Percentiles rank a stretch among this genome's conserved stretches.
These are phyloP conservation scores for Mortierella sp. DNA, from an alignment of 371 early-diverging fungal species.

Conservation along the genomic window DNA sequence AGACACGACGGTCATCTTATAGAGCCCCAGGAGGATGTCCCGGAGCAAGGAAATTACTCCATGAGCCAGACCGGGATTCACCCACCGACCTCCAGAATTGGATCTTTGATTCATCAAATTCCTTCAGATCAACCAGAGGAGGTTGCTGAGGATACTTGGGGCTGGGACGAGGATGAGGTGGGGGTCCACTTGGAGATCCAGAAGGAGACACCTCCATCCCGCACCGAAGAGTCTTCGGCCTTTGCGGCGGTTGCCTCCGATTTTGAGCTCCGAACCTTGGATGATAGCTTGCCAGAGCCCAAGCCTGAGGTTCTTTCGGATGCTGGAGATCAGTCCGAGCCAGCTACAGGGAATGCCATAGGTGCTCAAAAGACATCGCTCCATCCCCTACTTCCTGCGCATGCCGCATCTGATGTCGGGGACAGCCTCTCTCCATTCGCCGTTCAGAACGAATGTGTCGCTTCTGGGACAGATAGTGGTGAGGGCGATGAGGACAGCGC, in stretches of 20 bases:
- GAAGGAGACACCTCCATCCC: slow-evolving; percentile 5
- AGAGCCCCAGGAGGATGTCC: neutral
- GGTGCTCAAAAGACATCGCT: neutral
- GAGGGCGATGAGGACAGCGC: slow-evolving; percentile 24
- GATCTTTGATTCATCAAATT: slow-evolving; percentile 6
- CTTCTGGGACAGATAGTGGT: slow-evolving; percentile 14
- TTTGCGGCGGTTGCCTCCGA: neutral
- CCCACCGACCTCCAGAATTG: slow-evolving; percentile 2
- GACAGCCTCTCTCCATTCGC: slow-evolving; percentile 14
- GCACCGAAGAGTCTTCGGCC: neutral
- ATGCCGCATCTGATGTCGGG: neutral
- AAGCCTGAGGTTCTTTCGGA: neutral
- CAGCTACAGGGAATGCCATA: neutral
- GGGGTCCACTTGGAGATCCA: slow-evolving; percentile 15
- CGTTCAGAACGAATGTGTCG: slow-evolving; percentile 7
- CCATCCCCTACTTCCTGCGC: neutral
- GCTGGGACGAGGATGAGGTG: slow-evolving; percentile 39
- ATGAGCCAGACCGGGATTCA: neutral
- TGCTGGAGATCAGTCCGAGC: neutral
- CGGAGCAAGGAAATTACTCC: no score
- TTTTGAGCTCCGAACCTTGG: no score
- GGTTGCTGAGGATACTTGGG: slow-evolving; percentile 32
- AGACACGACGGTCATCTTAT: neutral
- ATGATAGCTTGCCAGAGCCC: neutral
- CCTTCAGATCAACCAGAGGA: neutral